Evolutionary conservation across 2,329 filamentous ascomycete genomes (phyloP).

Genomic region (Arthrobotrys megalospora): DNA sequence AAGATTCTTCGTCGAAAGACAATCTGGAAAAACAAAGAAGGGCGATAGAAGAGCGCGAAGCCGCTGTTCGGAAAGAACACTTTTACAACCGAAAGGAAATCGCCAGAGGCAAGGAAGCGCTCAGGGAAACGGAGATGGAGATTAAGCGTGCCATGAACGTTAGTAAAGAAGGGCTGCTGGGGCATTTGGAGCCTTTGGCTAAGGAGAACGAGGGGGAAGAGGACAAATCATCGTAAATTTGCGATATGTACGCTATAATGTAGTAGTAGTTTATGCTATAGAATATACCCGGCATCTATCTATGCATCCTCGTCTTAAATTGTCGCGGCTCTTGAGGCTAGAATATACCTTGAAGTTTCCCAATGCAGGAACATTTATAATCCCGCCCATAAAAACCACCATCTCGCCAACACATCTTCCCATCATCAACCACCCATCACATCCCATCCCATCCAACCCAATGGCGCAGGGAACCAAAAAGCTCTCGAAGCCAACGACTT

Average conservation of each 20-base stretch:
- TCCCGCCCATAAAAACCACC: slow-evolving; percentile 13
- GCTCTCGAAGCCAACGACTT: slow-evolving; percentile 61
- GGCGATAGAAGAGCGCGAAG: slow-evolving; percentile 77
- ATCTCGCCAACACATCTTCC: slow-evolving; percentile 17
- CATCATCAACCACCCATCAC: slow-evolving; percentile 31
- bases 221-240: slow-evolving; percentile 11
- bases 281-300: slow-evolving; percentile 4
- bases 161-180: slow-evolving; percentile 76
- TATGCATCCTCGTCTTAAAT: not conserved
- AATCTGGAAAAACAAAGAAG: slow-evolving; percentile 74
- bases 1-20: slow-evolving; percentile 69
- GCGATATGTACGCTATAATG: not conserved
- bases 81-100: slow-evolving; percentile 74
- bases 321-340: not conserved
- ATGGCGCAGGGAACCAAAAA: slow-evolving; percentile 64
- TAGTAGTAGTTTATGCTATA: not conserved
- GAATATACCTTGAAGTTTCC: not conserved
- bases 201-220: slow-evolving; percentile 66
- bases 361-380: not conserved
- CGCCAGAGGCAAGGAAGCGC: slow-evolving; percentile 74
- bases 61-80: slow-evolving; percentile 76
- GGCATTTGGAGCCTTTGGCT: slow-evolving; percentile 68
- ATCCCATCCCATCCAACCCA: slow-evolving; percentile 27
- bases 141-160: slow-evolving; percentile 79
- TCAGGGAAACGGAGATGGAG: slow-evolving; percentile 78